Conservation (phyloP, 2,329 filamentous ascomycete species). For the Capronia americana region DNA sequence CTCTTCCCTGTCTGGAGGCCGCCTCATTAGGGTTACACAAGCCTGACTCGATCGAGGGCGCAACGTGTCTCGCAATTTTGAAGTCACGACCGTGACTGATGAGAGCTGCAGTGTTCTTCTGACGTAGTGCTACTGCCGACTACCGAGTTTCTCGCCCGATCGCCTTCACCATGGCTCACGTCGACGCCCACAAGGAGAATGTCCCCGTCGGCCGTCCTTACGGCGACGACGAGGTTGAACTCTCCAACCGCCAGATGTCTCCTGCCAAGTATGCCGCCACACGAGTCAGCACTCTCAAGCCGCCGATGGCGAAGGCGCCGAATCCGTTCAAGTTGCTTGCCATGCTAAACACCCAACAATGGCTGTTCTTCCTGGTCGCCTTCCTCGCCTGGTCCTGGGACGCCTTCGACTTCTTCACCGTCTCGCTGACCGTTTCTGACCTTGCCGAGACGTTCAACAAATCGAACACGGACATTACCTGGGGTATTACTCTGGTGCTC, state of each 20-base stretch:
- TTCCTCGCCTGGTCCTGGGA: slow-evolving; percentile 56
- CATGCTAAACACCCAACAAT: slow-evolving; percentile 40
- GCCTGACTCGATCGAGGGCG: slow-evolving; percentile 1
- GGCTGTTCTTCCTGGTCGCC: slow-evolving; percentile 42
- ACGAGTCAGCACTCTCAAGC: slow-evolving; percentile 60
- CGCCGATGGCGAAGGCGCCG: slow-evolving; percentile 43
- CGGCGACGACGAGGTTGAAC: slow-evolving; percentile 15
- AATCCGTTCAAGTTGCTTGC: slow-evolving; percentile 38
- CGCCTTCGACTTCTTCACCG: slow-evolving; percentile 68
- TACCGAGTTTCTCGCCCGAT: too few species aligned
- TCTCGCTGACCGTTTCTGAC: slow-evolving; percentile 62
- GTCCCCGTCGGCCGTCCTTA: slow-evolving; percentile 1
- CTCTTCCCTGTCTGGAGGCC: not conserved
- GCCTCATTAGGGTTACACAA: slow-evolving; percentile 1
- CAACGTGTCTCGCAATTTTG: not conserved
- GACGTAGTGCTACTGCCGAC: not conserved
- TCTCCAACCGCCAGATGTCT: slow-evolving; percentile 44
- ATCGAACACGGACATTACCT: slow-evolving; percentile 65
- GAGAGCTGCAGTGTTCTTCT: not conserved
- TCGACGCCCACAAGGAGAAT: slow-evolving; percentile 27
- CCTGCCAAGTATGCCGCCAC: slow-evolving; percentile 59
- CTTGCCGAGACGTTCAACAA: slow-evolving; percentile 62
- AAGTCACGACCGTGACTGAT: not conserved
- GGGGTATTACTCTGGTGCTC: slow-evolving; percentile 63
- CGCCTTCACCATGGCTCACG: slow-evolving; percentile 27